A percentile compares a stretch with the other conserved stretches of the same genome.
These are phyloP conservation scores for Hemileia vastatrix DNA, from an alignment of 1,284 basidiomycete genomes.

Conservation along the genomic window DNA sequence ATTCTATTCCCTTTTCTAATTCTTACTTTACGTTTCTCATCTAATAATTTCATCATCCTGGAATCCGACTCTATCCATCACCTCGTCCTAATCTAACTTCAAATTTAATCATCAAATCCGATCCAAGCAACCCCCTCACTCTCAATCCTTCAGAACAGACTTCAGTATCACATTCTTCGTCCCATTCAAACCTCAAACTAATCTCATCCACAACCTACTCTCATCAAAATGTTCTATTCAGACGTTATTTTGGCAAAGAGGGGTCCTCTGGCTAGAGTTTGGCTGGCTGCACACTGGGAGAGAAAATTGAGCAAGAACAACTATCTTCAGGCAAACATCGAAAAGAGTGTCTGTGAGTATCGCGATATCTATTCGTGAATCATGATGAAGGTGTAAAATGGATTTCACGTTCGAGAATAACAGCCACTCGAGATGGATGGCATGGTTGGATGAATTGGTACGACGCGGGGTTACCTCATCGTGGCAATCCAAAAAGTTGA, in stretches of 20 bases:
- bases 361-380: neutral
- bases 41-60: too few species aligned
- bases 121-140: too few species aligned
- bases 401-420: neutral
- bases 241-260: slow-evolving; percentile 85
- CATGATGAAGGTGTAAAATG: neutral
- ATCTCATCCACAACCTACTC: neutral
- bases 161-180: neutral
- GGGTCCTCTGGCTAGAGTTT: slow-evolving; percentile 89
- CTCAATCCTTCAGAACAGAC: neutral
- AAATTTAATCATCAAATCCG: too few species aligned
- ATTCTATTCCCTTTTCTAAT: too few species aligned
- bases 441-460: too few species aligned
- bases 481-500: too few species aligned
- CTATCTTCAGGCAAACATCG: slow-evolving; percentile 85
- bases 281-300: slow-evolving; percentile 98
- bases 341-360: slow-evolving; percentile 72
- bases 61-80: too few species aligned
- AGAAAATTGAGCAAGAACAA: slow-evolving; percentile 92
- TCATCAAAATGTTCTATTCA: slow-evolving; percentile 80
- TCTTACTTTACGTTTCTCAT: too few species aligned
- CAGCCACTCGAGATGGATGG: too few species aligned
- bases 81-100: too few species aligned
- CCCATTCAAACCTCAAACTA: neutral
- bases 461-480: too few species aligned